phyloP scores from a whole-genome alignment of 345 rosid species.

The Citrus glauca region DNA sequence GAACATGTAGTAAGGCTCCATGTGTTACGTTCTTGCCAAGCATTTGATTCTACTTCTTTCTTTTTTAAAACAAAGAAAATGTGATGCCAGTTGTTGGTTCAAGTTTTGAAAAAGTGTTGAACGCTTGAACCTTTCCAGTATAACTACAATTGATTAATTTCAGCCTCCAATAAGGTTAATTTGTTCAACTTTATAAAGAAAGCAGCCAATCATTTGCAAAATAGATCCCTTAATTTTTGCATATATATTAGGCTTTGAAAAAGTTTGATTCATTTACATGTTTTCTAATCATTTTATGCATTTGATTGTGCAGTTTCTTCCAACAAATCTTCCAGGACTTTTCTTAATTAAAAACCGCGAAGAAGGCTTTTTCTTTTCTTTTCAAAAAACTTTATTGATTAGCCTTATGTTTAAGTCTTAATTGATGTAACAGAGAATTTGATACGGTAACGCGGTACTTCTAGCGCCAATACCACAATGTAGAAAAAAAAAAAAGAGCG shows the following conservation, averaged over 20 bases:
- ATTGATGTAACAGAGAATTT: no score
- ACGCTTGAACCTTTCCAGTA: background rate
- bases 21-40: slow-evolving; percentile 1
- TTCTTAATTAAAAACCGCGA: no score
- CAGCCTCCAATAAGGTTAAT: background rate
- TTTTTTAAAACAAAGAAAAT: background rate
- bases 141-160: background rate
- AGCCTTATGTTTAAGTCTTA: no score
- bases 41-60: background rate
- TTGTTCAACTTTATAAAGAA: background rate
- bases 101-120: background rate
- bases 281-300: background rate
- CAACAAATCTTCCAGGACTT: background rate
- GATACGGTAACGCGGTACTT: accelerated
- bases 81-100: background rate
- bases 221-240: background rate
- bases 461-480: no score
- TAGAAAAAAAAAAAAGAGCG: no score
- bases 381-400: no score
- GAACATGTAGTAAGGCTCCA: background rate
- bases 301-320: background rate
- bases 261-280: background rate
- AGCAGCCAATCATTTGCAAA: background rate
- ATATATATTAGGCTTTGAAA: background rate
- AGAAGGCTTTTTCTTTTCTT: no score